Conservation (phyloP, 2,329 filamentous ascomycete species). For the Calonectria pteridis region DNA sequence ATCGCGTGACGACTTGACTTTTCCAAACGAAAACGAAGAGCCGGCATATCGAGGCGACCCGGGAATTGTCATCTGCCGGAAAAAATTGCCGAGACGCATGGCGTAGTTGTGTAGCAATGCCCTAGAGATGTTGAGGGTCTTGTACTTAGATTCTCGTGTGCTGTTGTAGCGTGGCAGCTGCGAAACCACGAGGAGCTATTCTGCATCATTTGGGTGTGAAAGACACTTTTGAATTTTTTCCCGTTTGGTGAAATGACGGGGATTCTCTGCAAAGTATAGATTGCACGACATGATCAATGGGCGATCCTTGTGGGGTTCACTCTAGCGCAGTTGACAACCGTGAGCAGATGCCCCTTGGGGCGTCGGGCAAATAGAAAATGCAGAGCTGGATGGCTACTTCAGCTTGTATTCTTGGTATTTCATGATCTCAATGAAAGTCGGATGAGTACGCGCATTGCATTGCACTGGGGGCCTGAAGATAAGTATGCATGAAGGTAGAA, state of each 20-base stretch:
- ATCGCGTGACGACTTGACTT: background rate
- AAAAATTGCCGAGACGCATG: background rate
- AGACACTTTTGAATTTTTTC: no score
- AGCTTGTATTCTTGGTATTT: background rate
- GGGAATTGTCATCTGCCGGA: background rate
- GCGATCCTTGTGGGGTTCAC: background rate
- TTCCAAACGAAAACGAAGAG: background rate
- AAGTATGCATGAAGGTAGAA: background rate
- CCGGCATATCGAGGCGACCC: background rate
- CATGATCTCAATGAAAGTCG: background rate
- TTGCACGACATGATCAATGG: background rate
- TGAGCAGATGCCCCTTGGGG: background rate
- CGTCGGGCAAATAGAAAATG: background rate
- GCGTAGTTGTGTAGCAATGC: background rate
- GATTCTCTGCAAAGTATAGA: background rate
- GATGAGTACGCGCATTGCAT: background rate
- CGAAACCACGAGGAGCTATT: background rate
- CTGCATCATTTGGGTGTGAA: no score
- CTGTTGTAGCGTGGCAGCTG: background rate
- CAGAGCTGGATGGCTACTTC: background rate
- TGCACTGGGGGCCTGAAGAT: background rate
- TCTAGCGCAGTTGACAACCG: background rate
- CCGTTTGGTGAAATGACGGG: background rate
- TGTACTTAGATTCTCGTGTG: background rate
- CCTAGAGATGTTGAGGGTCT: background rate